These are phyloP conservation scores for Flaveria brownii DNA, from an alignment of 129 eudicot genomes.

Conservation along the genomic window DNA sequence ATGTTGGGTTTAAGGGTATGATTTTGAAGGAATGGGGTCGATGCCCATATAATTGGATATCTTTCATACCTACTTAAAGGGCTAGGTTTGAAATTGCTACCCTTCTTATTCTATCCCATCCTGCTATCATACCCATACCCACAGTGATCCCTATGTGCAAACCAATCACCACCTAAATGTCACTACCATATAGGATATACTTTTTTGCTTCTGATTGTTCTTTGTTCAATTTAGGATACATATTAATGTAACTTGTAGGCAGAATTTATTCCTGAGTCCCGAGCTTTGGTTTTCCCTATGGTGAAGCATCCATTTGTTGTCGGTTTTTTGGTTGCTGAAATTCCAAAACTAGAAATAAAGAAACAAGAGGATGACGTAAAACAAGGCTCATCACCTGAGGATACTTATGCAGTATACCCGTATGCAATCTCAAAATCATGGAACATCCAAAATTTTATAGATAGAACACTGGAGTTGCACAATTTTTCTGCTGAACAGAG, in stretches of 20 bases:
- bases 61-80: background rate
- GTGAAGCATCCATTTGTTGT: slow-evolving; percentile 96
- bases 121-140: background rate
- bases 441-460: slow-evolving; percentile 50
- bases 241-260: slow-evolving; percentile 71
- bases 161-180: background rate
- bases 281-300: slow-evolving; percentile 91
- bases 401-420: slow-evolving; percentile 56
- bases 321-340: slow-evolving; percentile 94
- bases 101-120: background rate
- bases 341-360: slow-evolving; percentile 55
- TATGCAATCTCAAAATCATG: slow-evolving; percentile 51
- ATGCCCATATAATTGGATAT: background rate
- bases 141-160: background rate
- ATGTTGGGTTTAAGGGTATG: background rate
- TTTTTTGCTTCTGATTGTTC: slow-evolving; percentile 41
- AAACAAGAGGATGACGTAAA: slow-evolving; percentile 45
- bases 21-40: slow-evolving; percentile 9
- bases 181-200: slow-evolving; percentile 11
- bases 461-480: slow-evolving; percentile 48
- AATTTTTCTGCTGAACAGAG: slow-evolving; percentile 74
- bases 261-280: slow-evolving; percentile 70
- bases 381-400: slow-evolving; percentile 45
- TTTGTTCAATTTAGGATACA: slow-evolving; percentile 50
- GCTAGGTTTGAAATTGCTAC: background rate